Conservation (phyloP, 257 asterid genomes). For the Solanum pimpinellifolium region DNA sequence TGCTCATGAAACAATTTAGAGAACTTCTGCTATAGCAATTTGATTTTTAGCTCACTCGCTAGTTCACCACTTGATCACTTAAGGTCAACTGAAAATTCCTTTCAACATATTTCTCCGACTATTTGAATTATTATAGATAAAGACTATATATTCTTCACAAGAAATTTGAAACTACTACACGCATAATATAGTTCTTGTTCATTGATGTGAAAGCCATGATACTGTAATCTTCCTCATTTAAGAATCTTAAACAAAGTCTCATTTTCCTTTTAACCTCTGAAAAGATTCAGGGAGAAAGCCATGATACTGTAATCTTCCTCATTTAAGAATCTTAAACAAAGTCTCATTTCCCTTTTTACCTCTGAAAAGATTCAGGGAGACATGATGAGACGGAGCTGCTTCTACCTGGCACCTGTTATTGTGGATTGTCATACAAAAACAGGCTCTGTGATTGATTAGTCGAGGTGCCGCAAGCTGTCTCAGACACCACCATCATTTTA, state of each 20-base stretch:
- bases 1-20: neutral
- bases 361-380: neutral
- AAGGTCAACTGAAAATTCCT: neutral
- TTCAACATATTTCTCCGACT: neutral
- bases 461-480: neutral
- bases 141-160: neutral
- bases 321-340: neutral
- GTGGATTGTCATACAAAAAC: neutral
- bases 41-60: neutral
- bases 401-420: neutral
- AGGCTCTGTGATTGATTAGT: neutral
- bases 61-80: neutral
- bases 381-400: neutral
- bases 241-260: neutral
- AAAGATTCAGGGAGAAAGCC: neutral
- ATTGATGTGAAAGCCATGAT: neutral
- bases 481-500: neutral
- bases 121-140: neutral
- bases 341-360: neutral
- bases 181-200: neutral
- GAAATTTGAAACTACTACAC: neutral
- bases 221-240: neutral
- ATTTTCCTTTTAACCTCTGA: neutral
- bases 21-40: neutral
- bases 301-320: neutral